phyloP scores from a whole-genome alignment of 495 filamentous ascomycete species.

The Darksidea phi region DNA sequence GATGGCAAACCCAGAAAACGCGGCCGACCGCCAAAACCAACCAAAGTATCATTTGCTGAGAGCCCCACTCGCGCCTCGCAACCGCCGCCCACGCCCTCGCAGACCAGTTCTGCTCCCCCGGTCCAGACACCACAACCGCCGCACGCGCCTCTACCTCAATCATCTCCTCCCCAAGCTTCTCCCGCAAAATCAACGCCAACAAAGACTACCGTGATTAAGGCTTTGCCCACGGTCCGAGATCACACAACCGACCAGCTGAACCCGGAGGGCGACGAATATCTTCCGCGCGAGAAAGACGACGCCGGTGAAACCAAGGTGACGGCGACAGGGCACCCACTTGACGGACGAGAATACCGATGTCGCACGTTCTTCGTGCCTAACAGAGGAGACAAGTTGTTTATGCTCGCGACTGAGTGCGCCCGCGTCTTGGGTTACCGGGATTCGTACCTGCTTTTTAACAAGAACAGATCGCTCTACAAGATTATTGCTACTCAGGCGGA shows the following conservation, averaged over 20 bases:
- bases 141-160: conserved; percentile 64
- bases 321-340: conserved; percentile 73
- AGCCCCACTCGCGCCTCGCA: conserved; percentile 49
- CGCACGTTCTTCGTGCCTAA: conserved; percentile 90
- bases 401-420: conserved; percentile 97
- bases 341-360: conserved; percentile 85
- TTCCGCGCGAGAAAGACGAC: conserved; percentile 89
- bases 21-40: conserved; percentile 73
- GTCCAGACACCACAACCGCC: conserved; percentile 80
- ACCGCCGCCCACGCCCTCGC: conserved; percentile 51
- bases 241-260: conserved; percentile 97
- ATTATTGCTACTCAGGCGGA: conserved; percentile 96
- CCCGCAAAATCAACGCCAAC: conserved; percentile 82
- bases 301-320: conserved; percentile 93
- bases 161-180: conserved; percentile 69
- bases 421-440: conserved; percentile 92
- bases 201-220: conserved; percentile 83
- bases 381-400: conserved; percentile 90
- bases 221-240: conserved; percentile 90
- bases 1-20: conserved; percentile 81
- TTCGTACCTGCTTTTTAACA: conserved; percentile 98
- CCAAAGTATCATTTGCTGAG: conserved; percentile 51
- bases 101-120: conserved; percentile 42
- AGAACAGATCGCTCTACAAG: conserved; percentile 94
- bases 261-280: conserved; percentile 90